Evolutionary conservation across 202 grass and related monocot species (phyloP).

Genomic region (Carex arenaria): DNA sequence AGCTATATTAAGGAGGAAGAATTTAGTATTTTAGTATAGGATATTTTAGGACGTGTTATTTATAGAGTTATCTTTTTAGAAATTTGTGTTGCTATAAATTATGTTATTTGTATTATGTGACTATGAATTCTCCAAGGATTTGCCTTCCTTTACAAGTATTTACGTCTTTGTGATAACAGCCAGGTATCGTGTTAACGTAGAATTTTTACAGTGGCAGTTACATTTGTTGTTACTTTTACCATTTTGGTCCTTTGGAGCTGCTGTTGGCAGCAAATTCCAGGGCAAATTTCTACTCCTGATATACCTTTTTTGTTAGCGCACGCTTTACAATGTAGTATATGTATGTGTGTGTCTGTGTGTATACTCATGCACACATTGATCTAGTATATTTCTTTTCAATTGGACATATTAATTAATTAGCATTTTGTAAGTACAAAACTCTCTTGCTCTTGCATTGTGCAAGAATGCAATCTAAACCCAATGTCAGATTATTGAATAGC

Average conservation of each 20-base stretch:
- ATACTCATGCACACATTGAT: not conserved
- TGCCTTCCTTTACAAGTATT: conserved; percentile 71
- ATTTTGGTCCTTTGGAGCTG: not conserved
- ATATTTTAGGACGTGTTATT: too few species aligned
- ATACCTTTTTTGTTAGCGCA: not conserved
- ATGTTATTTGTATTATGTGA: too few species aligned
- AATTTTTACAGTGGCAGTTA: not conserved
- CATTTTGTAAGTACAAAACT: too few species aligned
- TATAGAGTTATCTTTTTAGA: too few species aligned
- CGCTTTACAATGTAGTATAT: not conserved
- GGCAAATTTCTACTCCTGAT: not conserved
- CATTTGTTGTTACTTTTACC: not conserved
- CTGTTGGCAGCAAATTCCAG: too few species aligned
- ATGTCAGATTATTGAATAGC: not conserved
- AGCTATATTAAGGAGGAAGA: too few species aligned
- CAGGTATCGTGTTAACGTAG: conserved; percentile 38
- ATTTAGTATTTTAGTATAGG: too few species aligned
- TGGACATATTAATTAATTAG: not conserved
- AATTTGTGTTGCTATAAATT: too few species aligned
- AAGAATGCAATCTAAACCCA: not conserved
- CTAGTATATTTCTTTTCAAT: not conserved
- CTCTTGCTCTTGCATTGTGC: not conserved
- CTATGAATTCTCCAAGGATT: conserved; percentile 87
- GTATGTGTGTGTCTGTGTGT: too few species aligned
- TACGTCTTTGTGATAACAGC: conserved; percentile 52